Conservation (phyloP, 2,329 filamentous ascomycete genomes). For the Penicillium sp. region DNA sequence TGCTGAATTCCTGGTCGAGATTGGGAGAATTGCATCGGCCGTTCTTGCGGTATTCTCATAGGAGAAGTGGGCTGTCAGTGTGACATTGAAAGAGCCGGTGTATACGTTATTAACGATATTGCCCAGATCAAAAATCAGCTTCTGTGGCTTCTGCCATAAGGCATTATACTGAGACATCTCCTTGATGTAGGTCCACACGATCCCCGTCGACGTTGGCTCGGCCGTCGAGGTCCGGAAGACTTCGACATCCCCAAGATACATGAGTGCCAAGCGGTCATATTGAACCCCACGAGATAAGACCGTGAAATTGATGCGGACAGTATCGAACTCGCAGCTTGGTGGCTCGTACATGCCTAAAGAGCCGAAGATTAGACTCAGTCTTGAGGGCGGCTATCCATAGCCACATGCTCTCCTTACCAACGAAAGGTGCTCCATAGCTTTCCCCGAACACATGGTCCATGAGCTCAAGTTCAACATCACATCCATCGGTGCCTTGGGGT, state of each 20-base stretch:
- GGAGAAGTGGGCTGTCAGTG: conserved; percentile 71
- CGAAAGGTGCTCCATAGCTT: conserved; percentile 71
- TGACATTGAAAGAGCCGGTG: conserved; percentile 71
- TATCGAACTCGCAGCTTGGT: conserved; percentile 67
- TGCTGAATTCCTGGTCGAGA: conserved; percentile 39
- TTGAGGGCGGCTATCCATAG: too few relatives aligned
- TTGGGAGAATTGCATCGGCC: conserved; percentile 66
- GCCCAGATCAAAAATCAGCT: conserved; percentile 74
- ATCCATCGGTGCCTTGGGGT: conserved; percentile 29
- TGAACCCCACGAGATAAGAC: conserved; percentile 69
- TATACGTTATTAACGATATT: conserved; percentile 70
- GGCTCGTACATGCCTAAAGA: conserved; percentile 61
- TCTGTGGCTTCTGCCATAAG: conserved; percentile 68
- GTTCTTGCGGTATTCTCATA: conserved; percentile 40
- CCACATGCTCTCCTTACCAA: conserved; percentile 56
- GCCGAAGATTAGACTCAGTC: background rate
- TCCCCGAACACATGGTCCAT: conserved; percentile 69
- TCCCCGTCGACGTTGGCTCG: conserved; percentile 68
- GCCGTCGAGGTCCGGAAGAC: conserved; percentile 82
- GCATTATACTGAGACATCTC: conserved; percentile 71
- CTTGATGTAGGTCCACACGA: conserved; percentile 73
- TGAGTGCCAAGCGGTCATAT: conserved; percentile 70
- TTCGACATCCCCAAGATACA: conserved; percentile 75
- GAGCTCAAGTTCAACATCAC: conserved; percentile 49
- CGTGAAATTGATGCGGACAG: conserved; percentile 72